Evolutionary conservation across 768 basidiomycete genomes (phyloP).

Genomic region (Nidularia sp.): DNA sequence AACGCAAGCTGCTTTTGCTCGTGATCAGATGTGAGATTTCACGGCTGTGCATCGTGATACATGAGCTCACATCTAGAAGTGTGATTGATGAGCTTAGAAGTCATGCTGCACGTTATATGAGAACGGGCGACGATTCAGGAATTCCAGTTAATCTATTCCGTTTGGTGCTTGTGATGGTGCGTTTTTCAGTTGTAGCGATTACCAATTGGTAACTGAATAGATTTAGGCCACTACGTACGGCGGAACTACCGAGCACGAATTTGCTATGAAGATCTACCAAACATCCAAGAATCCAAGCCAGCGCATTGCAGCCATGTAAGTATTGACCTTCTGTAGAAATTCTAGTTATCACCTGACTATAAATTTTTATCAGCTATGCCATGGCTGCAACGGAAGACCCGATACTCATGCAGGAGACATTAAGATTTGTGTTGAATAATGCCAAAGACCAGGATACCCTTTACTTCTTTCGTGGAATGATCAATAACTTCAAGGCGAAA

Average conservation of each 20-base stretch:
- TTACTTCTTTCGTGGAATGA: slow-evolving; percentile 60
- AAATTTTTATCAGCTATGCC: slow-evolving; percentile 41
- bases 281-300: slow-evolving; percentile 73
- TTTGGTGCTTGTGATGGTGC: slow-evolving; percentile 48
- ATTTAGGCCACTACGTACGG: slow-evolving; percentile 69
- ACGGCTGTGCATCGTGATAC: too few species aligned
- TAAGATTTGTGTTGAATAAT: slow-evolving; percentile 52
- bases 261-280: slow-evolving; percentile 62
- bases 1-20: slow-evolving; percentile 11
- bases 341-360: not conserved
- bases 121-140: slow-evolving; percentile 67
- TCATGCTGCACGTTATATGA: slow-evolving; percentile 69
- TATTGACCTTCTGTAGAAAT: slow-evolving; percentile 1
- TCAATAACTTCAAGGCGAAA: slow-evolving; percentile 51
- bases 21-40: slow-evolving; percentile 7
- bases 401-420: slow-evolving; percentile 56
- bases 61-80: not conserved
- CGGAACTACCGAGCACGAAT: slow-evolving; percentile 71
- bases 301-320: slow-evolving; percentile 68
- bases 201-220: not conserved
- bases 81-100: slow-evolving; percentile 68
- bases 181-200: slow-evolving; percentile 8
- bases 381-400: slow-evolving; percentile 58
- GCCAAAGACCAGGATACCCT: slow-evolving; percentile 59
- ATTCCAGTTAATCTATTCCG: slow-evolving; percentile 80